Percentiles rank a stretch among this genome's conserved stretches.
Conservation (phyloP, 2,329 filamentous ascomycete species). For the Harringtonia lauricola region DNA sequence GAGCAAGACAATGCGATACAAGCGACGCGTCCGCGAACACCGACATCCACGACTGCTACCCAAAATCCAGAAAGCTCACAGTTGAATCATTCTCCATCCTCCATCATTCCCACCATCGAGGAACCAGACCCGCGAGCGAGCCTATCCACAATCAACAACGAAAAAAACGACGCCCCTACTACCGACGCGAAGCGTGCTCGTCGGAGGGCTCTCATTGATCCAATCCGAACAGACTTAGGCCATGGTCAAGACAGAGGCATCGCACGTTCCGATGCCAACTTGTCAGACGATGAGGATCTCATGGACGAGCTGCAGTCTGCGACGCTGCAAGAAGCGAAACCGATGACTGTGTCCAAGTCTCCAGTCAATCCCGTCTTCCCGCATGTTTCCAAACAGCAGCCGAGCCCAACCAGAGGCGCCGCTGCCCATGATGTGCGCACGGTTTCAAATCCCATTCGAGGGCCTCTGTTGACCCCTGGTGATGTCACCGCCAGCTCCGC, state of each 20-base stretch:
- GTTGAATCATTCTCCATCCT: not conserved
- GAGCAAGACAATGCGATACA: too few relatives aligned
- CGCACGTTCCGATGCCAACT: conserved; percentile 29
- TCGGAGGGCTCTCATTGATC: conserved; percentile 32
- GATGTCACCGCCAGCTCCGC: conserved; percentile 35
- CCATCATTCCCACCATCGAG: not conserved
- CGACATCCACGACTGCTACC: too few relatives aligned
- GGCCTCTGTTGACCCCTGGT: conserved; percentile 31
- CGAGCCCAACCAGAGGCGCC: not conserved
- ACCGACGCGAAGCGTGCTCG: conserved; percentile 19
- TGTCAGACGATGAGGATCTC: conserved; percentile 65
- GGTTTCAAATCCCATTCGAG: conserved; percentile 37
- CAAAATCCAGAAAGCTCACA: too few relatives aligned
- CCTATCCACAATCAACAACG: conserved; percentile 1
- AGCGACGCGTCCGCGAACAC: too few relatives aligned
- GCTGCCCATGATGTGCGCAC: conserved; percentile 28
- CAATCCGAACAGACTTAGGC: conserved; percentile 41
- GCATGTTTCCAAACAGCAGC: conserved; percentile 16
- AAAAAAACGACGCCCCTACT: conserved; percentile 15
- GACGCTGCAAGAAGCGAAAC: conserved; percentile 72
- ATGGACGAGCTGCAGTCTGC: conserved; percentile 80
- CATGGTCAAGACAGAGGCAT: conserved; percentile 19
- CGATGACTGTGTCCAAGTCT: conserved; percentile 70
- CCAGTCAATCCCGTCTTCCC: conserved; percentile 59
- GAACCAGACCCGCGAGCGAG: conserved; percentile 2